Evolutionary conservation across 164 flowering plant species (phyloP).

Genomic region (Stephania yunnanensis): DNA sequence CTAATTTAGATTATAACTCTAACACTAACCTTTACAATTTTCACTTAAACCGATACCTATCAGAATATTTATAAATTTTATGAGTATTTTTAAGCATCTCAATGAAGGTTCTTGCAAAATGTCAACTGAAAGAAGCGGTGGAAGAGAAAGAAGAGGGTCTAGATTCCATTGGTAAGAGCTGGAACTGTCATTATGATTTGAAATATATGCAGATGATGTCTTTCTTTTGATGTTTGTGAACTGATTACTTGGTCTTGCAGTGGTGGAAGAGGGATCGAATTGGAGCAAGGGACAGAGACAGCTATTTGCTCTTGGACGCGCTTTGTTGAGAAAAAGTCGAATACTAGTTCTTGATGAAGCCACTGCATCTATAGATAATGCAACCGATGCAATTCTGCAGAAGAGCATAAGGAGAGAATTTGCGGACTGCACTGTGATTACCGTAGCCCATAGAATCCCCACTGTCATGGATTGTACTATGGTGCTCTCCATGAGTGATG

Average conservation of each 20-base stretch:
- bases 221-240: too few relatives aligned
- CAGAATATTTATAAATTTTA: too few relatives aligned
- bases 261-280: slow-evolving; percentile 55
- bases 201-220: too few relatives aligned
- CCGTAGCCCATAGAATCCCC: slow-evolving; percentile 68
- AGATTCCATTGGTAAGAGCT: slow-evolving; percentile 37
- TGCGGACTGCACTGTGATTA: slow-evolving; percentile 51
- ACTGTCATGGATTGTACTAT: slow-evolving; percentile 71
- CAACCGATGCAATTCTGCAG: slow-evolving; percentile 55
- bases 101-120: slow-evolving; percentile 53
- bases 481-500: slow-evolving; percentile 54
- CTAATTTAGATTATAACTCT: too few relatives aligned
- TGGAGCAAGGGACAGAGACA: slow-evolving; percentile 82
- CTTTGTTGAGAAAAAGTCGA: slow-evolving; percentile 45
- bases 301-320: slow-evolving; percentile 63
- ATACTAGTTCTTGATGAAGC: slow-evolving; percentile 77
- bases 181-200: too few relatives aligned
- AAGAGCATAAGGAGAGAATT: slow-evolving; percentile 54
- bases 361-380: slow-evolving; percentile 62
- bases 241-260: slow-evolving; percentile 18
- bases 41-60: too few relatives aligned
- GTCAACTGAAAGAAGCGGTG: slow-evolving; percentile 53
- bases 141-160: slow-evolving; percentile 50
- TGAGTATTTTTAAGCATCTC: too few relatives aligned
- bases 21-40: too few relatives aligned